phyloP scores from a whole-genome alignment of 306 rosid genomes.

The Albizia julibrissin region DNA sequence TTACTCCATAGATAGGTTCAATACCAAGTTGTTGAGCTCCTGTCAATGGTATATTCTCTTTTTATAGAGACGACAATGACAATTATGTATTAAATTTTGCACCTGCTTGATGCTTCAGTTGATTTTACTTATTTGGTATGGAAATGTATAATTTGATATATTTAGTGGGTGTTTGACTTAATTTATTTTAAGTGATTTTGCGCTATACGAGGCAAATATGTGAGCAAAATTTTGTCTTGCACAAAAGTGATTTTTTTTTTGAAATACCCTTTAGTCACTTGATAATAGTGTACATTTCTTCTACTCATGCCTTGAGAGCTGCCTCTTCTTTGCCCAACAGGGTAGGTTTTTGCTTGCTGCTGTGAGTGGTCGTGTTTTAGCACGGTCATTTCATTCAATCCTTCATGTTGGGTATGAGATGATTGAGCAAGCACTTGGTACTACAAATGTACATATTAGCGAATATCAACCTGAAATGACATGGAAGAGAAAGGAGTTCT shows the following conservation, averaged over 20 bases:
- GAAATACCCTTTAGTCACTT: neutral
- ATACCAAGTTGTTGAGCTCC: neutral
- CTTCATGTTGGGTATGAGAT: constrained; percentile 90
- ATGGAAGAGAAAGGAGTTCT: constrained; percentile 87
- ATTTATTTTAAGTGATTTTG: too few relatives aligned
- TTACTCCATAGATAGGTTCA: neutral
- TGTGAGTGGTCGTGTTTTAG: constrained; percentile 92
- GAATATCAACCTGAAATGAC: constrained; percentile 94
- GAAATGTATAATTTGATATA: constrained; percentile 10
- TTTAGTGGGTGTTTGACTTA: neutral
- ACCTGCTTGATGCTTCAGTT: neutral
- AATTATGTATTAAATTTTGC: neutral
- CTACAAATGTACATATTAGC: constrained; percentile 57
- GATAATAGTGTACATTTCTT: neutral
- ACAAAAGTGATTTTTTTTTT: too few relatives aligned
- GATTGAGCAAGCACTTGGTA: constrained; percentile 90
- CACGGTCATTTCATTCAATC: constrained; percentile 93
- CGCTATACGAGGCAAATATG: too few relatives aligned
- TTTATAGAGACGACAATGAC: neutral
- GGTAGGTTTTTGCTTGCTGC: constrained; percentile 99
- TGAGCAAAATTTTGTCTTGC: too few relatives aligned
- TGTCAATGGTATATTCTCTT: neutral
- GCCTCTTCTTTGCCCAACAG: constrained; percentile 52
- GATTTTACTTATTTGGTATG: neutral
- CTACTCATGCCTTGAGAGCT: constrained; percentile 30